Evolutionary conservation across 2,329 filamentous ascomycete species (phyloP).

Genomic region (Penicillium expansum): DNA sequence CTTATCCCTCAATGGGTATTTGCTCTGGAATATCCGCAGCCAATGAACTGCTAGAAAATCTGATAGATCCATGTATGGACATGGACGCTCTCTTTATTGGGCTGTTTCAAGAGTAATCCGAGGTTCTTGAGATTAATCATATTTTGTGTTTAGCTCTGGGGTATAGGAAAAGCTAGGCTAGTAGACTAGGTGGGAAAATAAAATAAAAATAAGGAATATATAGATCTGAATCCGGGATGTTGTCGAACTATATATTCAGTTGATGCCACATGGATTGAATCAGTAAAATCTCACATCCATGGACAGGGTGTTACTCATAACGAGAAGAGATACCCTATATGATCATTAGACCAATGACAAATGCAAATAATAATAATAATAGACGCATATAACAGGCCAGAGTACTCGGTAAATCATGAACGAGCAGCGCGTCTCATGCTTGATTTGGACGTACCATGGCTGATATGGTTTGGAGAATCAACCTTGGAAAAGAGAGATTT

Average conservation of each 20-base stretch:
- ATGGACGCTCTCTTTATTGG: neutral
- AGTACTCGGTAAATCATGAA: neutral
- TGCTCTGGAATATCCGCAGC: no score
- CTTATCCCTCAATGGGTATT: neutral
- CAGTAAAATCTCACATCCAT: neutral
- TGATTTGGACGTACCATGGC: neutral
- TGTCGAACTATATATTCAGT: neutral
- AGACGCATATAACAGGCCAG: neutral
- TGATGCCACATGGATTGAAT: neutral
- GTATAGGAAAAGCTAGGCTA: neutral
- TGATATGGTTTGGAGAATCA: neutral
- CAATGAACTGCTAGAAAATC: neutral
- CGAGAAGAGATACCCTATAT: neutral
- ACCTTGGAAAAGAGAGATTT: neutral
- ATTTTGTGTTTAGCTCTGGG: neutral
- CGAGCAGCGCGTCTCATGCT: neutral
- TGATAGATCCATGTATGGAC: neutral
- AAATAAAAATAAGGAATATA: neutral
- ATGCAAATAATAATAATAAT: neutral
- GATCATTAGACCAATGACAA: no score
- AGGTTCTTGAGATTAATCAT: neutral
- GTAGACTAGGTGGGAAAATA: accelerated
- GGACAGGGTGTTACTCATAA: neutral
- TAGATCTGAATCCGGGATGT: neutral
- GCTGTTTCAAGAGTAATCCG: no score